A percentile compares a stretch with the other conserved stretches of the same genome.
Evolutionary conservation across 257 asterid genomes (phyloP).

Genomic region (Solanum pennellii): DNA sequence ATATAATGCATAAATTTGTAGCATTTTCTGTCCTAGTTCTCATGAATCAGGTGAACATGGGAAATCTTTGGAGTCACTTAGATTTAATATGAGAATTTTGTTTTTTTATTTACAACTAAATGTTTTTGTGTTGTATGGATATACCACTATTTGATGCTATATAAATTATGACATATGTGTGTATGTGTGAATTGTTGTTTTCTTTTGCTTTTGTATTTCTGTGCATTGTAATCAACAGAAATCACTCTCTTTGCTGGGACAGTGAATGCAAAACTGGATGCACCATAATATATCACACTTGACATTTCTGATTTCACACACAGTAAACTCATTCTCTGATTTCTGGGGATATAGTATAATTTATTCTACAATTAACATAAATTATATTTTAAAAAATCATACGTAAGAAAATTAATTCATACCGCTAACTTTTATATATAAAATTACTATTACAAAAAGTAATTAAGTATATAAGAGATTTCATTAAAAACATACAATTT

Average conservation of each 20-base stretch:
- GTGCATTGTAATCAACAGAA: neutral
- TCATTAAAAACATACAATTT: no score
- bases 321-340: neutral
- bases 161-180: no score
- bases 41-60: neutral
- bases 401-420: neutral
- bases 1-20: neutral
- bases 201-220: neutral
- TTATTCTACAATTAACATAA: neutral
- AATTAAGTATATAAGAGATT: no score
- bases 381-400: no score
- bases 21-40: neutral
- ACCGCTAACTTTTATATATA: neutral
- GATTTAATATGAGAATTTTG: neutral
- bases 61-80: neutral
- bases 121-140: neutral
- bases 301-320: neutral
- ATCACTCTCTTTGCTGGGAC: neutral
- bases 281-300: neutral
- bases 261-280: neutral
- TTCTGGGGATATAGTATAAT: neutral
- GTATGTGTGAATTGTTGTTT: neutral
- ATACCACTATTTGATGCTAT: neutral
- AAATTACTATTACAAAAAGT: no score
- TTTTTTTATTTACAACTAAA: neutral